Evolutionary conservation across 78 protist genomes (phyloP), one percentile per base, ranked within the genome.

Genomic region (Dictyostelium brefeldianum): DNA sequence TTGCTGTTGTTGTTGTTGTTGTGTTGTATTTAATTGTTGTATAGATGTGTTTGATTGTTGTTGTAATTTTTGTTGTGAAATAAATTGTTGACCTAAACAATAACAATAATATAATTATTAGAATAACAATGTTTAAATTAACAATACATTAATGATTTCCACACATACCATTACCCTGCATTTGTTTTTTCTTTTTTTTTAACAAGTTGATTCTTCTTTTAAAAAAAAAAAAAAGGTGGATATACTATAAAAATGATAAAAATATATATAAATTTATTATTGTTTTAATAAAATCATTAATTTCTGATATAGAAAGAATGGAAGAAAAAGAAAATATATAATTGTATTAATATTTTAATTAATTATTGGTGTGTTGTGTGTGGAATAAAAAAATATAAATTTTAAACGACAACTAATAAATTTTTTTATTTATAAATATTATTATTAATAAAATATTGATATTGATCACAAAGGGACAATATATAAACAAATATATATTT

Each of bases 131-230:
- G 17, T 5, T 29, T 14, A 67, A 57, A 6, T 18, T 18, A 57
- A n/a, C 20, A n/a, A 57, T 57, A 57, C 15, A 2, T 18, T 18
- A 20, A 57, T 15, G 27, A 57, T 57, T 20, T 57, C 10, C 15
- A 73, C 17, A 77, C 50, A 51, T 53, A 77, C 67, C 67, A 77
- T 75, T 75, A 75, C 65, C 51, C 67, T 77, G 82, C 82, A 77
- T 77, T 67, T 67, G 75, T 67, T 31, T 64, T 31, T 51, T n/a
- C n/a, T n/a, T 51, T 51, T 36, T 36, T 36, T 36, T 36, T 36
- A 36, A 36, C 2, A 36, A 36, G 43, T 36, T 36, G 2, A 2
- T 36, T 36, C 43, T 36, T 36, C 43, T 36, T 36, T 36, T 36
- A 36, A 36, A 36, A 36, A 36, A 36, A 51, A 51, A 14, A 51